phyloP scores from a whole-genome alignment of 306 rosid genomes.

The Lotus japonicus region DNA sequence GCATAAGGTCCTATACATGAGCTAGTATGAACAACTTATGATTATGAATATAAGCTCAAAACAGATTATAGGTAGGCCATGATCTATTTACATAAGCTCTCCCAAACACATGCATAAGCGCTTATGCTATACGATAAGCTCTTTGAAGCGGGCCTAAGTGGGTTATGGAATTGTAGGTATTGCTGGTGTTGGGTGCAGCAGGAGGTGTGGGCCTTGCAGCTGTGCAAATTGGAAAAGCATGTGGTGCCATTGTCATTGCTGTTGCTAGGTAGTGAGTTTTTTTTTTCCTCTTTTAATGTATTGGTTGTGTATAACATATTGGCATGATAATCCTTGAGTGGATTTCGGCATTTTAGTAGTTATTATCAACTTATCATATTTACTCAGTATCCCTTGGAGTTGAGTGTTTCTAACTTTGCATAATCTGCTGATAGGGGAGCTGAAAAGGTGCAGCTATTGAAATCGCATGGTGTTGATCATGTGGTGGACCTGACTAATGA shows the following conservation, averaged over 20 bases:
- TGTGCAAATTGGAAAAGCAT: constrained; percentile 82
- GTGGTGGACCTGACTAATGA: constrained; percentile 68
- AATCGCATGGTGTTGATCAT: constrained; percentile 73
- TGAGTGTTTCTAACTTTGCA: constrained; percentile 9
- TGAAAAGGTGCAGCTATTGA: constrained; percentile 75
- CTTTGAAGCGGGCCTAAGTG: too few species aligned
- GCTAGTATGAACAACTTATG: too few species aligned
- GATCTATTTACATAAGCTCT: too few species aligned
- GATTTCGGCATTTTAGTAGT: constrained; percentile 1
- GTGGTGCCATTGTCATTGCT: constrained; percentile 84
- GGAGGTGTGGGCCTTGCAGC: constrained; percentile 97
- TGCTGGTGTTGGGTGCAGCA: constrained; percentile 92
- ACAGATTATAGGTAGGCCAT: too few species aligned
- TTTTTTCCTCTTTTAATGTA: not conserved
- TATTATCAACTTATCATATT: not conserved
- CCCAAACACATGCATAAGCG: too few species aligned
- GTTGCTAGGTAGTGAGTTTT: constrained; percentile 71
- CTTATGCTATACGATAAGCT: too few species aligned
- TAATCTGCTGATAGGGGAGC: constrained; percentile 52
- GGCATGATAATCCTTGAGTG: not conserved
- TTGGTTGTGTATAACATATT: not conserved
- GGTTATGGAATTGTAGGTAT: constrained; percentile 43
- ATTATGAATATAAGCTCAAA: too few species aligned
- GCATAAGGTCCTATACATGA: too few species aligned
- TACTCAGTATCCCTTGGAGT: not conserved